Base-by-base conservation (phyloP, 352 stramenopile genomes). In the Pythium apleroticum region DNA sequence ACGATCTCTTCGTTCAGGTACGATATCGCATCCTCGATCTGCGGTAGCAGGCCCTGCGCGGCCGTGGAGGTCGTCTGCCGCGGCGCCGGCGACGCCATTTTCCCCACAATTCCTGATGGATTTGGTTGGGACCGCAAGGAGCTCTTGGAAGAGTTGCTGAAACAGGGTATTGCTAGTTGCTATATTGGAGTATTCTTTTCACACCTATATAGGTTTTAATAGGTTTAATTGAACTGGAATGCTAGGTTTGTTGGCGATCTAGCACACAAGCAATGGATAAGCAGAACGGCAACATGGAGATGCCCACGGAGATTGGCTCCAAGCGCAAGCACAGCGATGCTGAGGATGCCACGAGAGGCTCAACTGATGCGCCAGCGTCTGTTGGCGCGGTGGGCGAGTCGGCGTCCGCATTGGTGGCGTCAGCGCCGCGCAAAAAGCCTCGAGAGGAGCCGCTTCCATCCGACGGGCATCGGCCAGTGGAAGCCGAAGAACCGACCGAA, bases 1-100 rank as follows among this genome's bases (percentile, higher is more conserved):
- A 58, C 58, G 19, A 92, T 71, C 48, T 92, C 77, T 10, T 74
- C 65, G 53, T 80, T 75, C 22, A 92, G 65, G 55, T 76, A 82
- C 45, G 77, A 63, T 45, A 90, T 80, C 25, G 81, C 80, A 19
- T 80, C 78, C 52, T 86, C 73, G 12, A 92, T 62, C 69, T 86
- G 72, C 30, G 81, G 74, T 41, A 88, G 66, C 39, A 81, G 66
- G 33, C 65, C 64, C 46, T 65, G 61, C 54, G 62, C 68, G 22
- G 61, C 57, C 50, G 53, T 67, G 57, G 62, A 63, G 27, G 68
- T 63, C 10, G 68, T 69, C 67, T 71, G 57, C 28, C 41, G 41
- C 20, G 60, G 30, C 39, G 37, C 37, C 64, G 57, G 33, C 39
- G 35, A 15, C 49, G 49, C 43, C 65, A 66, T 70, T n/a, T 22